phyloP scores from a whole-genome alignment of 2,329 filamentous ascomycete species.

The Scopulariopsis brevicaulis region DNA sequence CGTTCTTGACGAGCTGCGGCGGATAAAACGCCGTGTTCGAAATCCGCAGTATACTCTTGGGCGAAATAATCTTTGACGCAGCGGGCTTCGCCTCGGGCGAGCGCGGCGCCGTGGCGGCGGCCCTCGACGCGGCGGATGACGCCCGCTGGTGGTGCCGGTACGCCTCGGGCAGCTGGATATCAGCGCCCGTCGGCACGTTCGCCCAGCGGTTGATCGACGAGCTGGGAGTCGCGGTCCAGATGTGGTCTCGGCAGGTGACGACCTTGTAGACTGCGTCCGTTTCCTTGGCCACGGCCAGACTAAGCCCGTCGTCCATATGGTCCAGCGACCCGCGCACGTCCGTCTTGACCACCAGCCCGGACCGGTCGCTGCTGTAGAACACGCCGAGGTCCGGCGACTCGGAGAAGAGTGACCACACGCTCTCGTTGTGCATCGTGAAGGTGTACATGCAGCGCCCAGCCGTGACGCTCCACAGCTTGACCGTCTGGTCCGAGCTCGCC shows the following conservation, averaged over 20 bases:
- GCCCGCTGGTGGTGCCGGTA: conserved; percentile 37
- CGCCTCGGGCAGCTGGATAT: conserved; percentile 52
- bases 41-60: conserved; percentile 66
- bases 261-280: conserved; percentile 68
- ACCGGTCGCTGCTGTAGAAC: conserved; percentile 92
- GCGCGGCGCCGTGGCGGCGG: conserved; percentile 16
- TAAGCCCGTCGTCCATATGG: conserved; percentile 73
- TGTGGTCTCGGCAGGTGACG: conserved; percentile 58
- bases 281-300: conserved; percentile 84
- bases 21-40: conserved; percentile 78
- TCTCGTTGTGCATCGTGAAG: conserved; percentile 97
- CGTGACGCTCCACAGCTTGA: conserved; percentile 96
- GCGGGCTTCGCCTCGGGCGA: neutral
- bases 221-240: conserved; percentile 84
- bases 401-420: conserved; percentile 92
- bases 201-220: conserved; percentile 90
- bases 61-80: conserved; percentile 34
- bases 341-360: conserved; percentile 90
- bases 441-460: conserved; percentile 96
- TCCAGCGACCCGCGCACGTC: conserved; percentile 63
- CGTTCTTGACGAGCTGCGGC: conserved; percentile 39
- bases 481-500: conserved; percentile 88
- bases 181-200: conserved; percentile 68
- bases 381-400: conserved; percentile 74
- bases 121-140: conserved; percentile 28